Base-by-base conservation (phyloP, 257 asterid genomes). In the Paraleonurus japonicus region DNA sequence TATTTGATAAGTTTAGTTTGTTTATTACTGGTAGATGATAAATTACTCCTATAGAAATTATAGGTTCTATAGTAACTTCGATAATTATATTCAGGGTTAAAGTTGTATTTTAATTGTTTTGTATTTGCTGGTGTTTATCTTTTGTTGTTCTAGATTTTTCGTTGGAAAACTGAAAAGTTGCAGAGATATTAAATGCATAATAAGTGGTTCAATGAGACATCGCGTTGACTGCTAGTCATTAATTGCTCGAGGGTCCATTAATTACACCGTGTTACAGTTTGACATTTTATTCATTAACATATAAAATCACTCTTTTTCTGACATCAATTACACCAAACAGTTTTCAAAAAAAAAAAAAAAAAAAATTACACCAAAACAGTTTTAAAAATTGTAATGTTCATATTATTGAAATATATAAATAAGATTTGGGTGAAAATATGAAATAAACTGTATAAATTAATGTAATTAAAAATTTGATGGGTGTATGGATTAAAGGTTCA, bases 151-250 rank as follows among this genome's bases (percentile, higher is more conserved):
- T 54, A 61, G 57, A 57, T 45, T 57, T 15, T 58, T 61, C 67
- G 61, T 71, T 33, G 74, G 75, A 77, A 59, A 59, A 30, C 71
- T 60, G 59, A 77, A 65, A 32, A 50, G 65, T 12, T 7, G 67
- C 76, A 39, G 53, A 65, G 48, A 32, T 57, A 51, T 69, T 69
- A 22, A 75, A 67, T 75, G 75, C 75, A 45, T 24, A 43, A 39
- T 43, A 10, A 39, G 43, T 35, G 43, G 43, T 43, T 43, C 62
- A 58, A 66, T 74, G 53, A 60, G 54, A 51, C 27, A 51, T 23
- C 5, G 32, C 24, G 62, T 19, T 74, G 69, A 67, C 35, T 65
- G 6, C 17, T 6, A 11, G 28, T 41, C 57, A 19, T 24, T 35
- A 57, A 9, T 65, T 57, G 57, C 71, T 37, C 12, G 15, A 54